phyloP scores from a whole-genome alignment of 2,329 filamentous ascomycete genomes.

The Clonostachys rhizophaga region DNA sequence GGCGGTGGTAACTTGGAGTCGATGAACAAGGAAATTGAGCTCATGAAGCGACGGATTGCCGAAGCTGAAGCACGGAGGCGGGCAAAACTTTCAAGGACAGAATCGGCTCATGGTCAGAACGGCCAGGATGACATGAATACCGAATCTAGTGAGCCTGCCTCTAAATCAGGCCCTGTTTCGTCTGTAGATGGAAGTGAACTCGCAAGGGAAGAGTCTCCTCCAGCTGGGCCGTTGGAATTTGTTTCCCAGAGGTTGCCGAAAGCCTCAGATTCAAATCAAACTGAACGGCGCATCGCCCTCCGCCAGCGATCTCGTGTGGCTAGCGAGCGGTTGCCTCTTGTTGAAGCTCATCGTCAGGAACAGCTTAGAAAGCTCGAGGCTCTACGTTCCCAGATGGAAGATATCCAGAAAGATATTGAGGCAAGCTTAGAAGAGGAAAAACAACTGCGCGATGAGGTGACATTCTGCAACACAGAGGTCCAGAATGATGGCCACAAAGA shows the following conservation, averaged over 20 bases:
- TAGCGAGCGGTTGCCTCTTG: conserved; percentile 26
- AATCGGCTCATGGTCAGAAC: conserved; percentile 9
- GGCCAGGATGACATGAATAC: conserved; percentile 7
- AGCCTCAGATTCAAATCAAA: not conserved
- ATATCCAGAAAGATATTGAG: conserved; percentile 42
- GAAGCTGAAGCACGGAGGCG: conserved; percentile 53
- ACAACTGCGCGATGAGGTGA: conserved; percentile 18
- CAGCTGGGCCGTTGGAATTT: not conserved
- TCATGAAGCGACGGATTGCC: conserved; percentile 54
- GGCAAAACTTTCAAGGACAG: conserved; percentile 24
- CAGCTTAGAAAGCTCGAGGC: conserved; percentile 40
- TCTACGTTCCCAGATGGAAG: conserved; percentile 39
- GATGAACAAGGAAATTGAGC: conserved; percentile 55
- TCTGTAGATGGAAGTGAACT: too few relatives aligned
- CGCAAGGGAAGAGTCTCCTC: too few relatives aligned
- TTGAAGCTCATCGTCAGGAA: conserved; percentile 26
- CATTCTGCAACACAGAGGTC: too few relatives aligned
- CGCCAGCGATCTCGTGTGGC: conserved; percentile 22
- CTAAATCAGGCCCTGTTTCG: not conserved
- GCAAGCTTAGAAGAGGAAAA: conserved; percentile 26
- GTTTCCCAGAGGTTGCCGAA: not conserved
- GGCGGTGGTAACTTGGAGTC: conserved; percentile 35
- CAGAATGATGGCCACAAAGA: too few relatives aligned
- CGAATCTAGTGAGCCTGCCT: conserved; percentile 7
- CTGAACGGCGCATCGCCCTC: not conserved